Evolutionary conservation across 2,329 filamentous ascomycete species (phyloP), one percentile per base, ranked within the genome.

Genomic region (Pyricularia pennisetigena): DNA sequence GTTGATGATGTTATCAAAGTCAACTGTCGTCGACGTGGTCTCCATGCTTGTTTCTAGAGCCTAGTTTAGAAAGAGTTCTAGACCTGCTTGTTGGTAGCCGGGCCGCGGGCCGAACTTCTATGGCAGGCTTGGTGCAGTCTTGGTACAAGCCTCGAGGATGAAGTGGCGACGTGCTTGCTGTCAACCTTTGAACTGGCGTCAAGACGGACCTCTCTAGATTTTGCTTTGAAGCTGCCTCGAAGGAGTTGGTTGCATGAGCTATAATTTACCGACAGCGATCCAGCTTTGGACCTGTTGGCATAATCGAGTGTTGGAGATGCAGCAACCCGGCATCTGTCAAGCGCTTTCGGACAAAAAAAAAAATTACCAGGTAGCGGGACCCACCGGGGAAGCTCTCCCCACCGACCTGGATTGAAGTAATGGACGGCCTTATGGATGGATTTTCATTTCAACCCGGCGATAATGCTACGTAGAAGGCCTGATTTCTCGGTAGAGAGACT

Each of bases 1-100:
- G 76, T 94, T 94, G 73, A 89, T 79, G 66, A 94, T 82, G 67
- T 83, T 84, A 69, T 88, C 81, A 71, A 90, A 81, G 12, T 73
- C 54, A 29, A n/a, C 6, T n/a, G 41, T 49, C 41, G 41, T 49
- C 41, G 41, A n/a, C 16, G 41, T 49, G 41, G 41, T n/a, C 41
- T n/a, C 41, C 41, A 49, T 49, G 41, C 41, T 49, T 49, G 41
- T 8, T n/a, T 49, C 41, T 41, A 49, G 32, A 2, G 16, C 2
- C 41, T 49, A 49, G 20, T n/a, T 20, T n/a, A 7, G n/a, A n/a
- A n/a, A n/a, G n/a, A n/a, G 41, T 49, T 49, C 20, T 49, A 49
- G 41, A n/a, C 41, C 20, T n/a, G 41, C 10, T 49, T n/a, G 20
- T 20, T 49, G 41, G 41, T 49, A 49, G 41, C 41, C 20, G 41